phyloP scores from a whole-genome alignment of 768 basidiomycete species.

The Boletus pseudopeckii region DNA sequence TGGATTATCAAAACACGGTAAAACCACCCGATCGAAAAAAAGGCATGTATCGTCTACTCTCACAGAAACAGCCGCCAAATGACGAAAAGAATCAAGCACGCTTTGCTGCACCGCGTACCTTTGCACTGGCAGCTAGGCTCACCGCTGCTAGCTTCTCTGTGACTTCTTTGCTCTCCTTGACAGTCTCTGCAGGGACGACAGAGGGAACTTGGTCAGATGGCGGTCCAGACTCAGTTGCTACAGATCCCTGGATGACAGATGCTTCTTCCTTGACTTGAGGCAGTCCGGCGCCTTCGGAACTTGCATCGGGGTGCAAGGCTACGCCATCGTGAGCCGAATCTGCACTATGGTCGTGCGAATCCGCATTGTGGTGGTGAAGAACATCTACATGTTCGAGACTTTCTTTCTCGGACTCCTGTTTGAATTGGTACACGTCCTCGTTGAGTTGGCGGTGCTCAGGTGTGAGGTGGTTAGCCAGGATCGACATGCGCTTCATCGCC shows the following conservation, averaged over 20 bases:
- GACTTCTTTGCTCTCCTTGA: slow-evolving; percentile 24
- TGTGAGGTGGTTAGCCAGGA: slow-evolving; percentile 40
- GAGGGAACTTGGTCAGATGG: slow-evolving; percentile 3
- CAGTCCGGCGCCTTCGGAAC: not conserved
- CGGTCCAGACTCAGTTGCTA: not conserved
- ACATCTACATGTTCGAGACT: slow-evolving; percentile 39
- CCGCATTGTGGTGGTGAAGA: slow-evolving; percentile 47
- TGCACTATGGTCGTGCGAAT: not conserved
- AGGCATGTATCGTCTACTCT: not conserved
- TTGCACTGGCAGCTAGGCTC: slow-evolving; percentile 29
- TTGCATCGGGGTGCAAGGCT: not conserved
- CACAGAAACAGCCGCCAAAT: not conserved
- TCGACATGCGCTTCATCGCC: slow-evolving; percentile 78
- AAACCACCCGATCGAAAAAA: not conserved
- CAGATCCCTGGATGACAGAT: slow-evolving; percentile 2
- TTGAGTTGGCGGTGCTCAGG: slow-evolving; percentile 49
- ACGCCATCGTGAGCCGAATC: not conserved
- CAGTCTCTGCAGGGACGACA: not conserved
- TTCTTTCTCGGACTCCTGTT: slow-evolving; percentile 74
- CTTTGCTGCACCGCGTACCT: slow-evolving; percentile 24
- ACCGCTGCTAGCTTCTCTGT: slow-evolving; percentile 27
- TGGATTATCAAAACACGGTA: not conserved
- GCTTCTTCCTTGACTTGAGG: not conserved
- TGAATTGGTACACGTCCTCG: slow-evolving; percentile 62
- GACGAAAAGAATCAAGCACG: slow-evolving; percentile 11